A percentile compares a stretch with the other conserved stretches of the same genome.
phyloP scores from a whole-genome alignment of 164 flowering plant species.

The Stephania cephalantha region DNA sequence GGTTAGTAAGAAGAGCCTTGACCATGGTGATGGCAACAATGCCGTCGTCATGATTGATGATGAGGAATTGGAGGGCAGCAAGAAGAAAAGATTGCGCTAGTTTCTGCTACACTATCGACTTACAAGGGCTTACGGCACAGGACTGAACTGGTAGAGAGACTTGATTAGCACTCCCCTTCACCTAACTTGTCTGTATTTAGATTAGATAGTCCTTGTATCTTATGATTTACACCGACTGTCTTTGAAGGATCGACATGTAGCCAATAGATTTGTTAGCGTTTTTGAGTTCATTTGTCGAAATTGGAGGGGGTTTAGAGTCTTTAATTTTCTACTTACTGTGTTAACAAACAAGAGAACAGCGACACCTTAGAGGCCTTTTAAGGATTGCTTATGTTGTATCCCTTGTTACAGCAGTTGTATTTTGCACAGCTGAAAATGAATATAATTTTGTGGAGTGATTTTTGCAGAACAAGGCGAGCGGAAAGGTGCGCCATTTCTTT shows the following conservation, averaged over 20 bases:
- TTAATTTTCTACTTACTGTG: not conserved
- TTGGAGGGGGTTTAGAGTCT: not conserved
- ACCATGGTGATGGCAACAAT: conserved; percentile 34
- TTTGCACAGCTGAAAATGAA: not conserved
- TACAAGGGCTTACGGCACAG: not conserved
- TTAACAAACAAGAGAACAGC: not conserved
- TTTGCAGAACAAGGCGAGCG: not conserved
- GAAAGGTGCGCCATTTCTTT: not conserved
- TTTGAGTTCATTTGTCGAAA: not conserved
- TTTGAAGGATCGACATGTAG: not conserved
- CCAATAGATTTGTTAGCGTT: not conserved
- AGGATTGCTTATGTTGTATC: not conserved
- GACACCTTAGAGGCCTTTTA: not conserved
- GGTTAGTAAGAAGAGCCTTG: conserved; percentile 18
- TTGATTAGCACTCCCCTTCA: not conserved
- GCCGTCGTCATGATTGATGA: conserved; percentile 36
- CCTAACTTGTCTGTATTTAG: conserved; percentile 2
- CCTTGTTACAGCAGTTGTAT: not conserved
- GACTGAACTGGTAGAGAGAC: not conserved
- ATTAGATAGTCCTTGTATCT: not conserved
- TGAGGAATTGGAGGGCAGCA: conserved; percentile 20
- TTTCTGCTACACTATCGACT: not conserved
- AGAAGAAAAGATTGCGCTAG: conserved; percentile 46
- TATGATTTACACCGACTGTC: conserved; percentile 1
- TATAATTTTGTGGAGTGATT: not conserved